Evolutionary conservation across 106 monocot species (phyloP).

Genomic region (Alisma plantagoaquatica): DNA sequence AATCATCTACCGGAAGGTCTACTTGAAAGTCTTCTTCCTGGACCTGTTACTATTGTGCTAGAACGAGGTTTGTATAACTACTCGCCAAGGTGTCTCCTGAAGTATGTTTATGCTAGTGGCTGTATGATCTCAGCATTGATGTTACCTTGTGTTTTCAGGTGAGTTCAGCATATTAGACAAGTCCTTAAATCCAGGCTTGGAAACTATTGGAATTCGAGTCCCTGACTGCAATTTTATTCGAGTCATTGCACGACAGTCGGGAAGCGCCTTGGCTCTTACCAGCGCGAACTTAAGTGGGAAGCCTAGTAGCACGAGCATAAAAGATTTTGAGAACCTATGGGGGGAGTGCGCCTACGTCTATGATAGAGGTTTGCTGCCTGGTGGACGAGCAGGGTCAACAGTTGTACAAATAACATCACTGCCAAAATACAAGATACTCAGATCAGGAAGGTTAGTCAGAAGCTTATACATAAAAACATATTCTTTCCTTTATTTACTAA

Average conservation of each 20-base stretch:
- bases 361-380: conserved; percentile 73
- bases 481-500: no score
- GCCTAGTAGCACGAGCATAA: conserved; percentile 59
- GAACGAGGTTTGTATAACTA: conserved; percentile 39
- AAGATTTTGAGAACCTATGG: conserved; percentile 84
- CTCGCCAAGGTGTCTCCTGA: not conserved
- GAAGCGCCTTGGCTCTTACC: conserved; percentile 88
- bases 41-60: conserved; percentile 87
- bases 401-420: conserved; percentile 66
- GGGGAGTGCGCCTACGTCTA: conserved; percentile 58
- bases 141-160: conserved; percentile 28
- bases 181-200: conserved; percentile 75
- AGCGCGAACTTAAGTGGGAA: conserved; percentile 87
- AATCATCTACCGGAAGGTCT: conserved; percentile 67
- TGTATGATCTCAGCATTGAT: no score
- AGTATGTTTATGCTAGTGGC: no score
- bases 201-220: conserved; percentile 85
- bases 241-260: conserved; percentile 51
- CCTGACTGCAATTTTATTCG: conserved; percentile 76
- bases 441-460: conserved; percentile 62
- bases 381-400: conserved; percentile 87
- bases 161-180: conserved; percentile 64
- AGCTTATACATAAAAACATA: no score
- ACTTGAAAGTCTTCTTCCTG: conserved; percentile 76
- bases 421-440: conserved; percentile 54